Percentiles rank a stretch among this genome's conserved stretches.
These are phyloP conservation scores for Cucurbita pepo DNA, from an alignment of 306 rosid species.

Conservation along the genomic window DNA sequence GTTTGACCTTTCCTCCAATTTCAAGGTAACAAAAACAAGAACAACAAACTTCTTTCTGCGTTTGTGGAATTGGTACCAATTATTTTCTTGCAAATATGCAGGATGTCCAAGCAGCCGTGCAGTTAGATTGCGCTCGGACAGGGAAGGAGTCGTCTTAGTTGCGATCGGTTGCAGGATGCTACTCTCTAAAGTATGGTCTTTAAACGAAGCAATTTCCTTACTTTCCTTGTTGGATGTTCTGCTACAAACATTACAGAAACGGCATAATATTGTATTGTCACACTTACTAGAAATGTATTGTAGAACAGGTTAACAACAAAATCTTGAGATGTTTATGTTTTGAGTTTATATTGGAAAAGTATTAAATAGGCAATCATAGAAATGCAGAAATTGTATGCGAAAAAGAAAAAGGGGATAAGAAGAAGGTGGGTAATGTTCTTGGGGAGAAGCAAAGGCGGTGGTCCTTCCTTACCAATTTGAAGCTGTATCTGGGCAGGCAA, in stretches of 20 bases:
- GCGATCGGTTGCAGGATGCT: neutral
- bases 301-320: slow-evolving; percentile 6
- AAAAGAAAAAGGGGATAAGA: neutral
- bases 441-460: neutral
- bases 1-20: slow-evolving; percentile 16
- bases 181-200: neutral
- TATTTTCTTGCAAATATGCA: slow-evolving; percentile 11
- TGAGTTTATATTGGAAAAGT: neutral
- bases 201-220: slow-evolving; percentile 1
- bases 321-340: slow-evolving; percentile 1
- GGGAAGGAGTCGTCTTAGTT: slow-evolving; percentile 24
- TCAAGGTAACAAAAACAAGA: slow-evolving; percentile 17
- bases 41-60: neutral
- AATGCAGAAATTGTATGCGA: neutral
- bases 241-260: slow-evolving; percentile 13
- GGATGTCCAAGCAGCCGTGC: slow-evolving; percentile 19
- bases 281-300: slow-evolving; percentile 1
- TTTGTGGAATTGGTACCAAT: slow-evolving; percentile 6
- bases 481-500: neutral
- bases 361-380: neutral
- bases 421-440: neutral
- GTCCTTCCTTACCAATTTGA: neutral
- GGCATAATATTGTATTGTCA: slow-evolving; percentile 4
- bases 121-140: slow-evolving; percentile 22
- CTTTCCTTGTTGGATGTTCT: neutral